Evolutionary conservation across 257 asterid genomes (phyloP).

Genomic region (Buddleja alternifolia): DNA sequence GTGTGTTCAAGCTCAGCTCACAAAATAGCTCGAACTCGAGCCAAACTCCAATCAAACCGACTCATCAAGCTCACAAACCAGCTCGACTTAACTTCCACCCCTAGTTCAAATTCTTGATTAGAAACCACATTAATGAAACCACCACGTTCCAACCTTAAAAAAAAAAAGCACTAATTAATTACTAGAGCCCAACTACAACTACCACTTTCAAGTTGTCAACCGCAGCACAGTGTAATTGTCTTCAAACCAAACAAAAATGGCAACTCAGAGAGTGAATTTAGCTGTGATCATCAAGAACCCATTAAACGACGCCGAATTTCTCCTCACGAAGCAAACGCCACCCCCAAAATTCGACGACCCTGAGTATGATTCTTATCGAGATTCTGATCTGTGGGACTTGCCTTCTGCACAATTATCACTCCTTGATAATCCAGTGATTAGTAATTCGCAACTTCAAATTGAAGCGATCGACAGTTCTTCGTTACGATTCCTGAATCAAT

Average conservation of each 20-base stretch:
- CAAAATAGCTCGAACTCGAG: too few relatives aligned
- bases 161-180: not conserved
- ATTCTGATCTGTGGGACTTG: slow-evolving; percentile 92
- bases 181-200: slow-evolving; percentile 7
- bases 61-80: too few relatives aligned
- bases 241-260: slow-evolving; percentile 42
- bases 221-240: not conserved
- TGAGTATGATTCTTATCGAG: slow-evolving; percentile 73
- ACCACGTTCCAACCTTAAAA: not conserved
- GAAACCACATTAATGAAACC: too few relatives aligned
- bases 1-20: too few relatives aligned
- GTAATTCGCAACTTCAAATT: slow-evolving; percentile 28
- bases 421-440: slow-evolving; percentile 15
- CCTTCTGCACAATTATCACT: slow-evolving; percentile 57
- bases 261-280: slow-evolving; percentile 42
- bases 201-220: not conserved
- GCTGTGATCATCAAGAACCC: slow-evolving; percentile 69
- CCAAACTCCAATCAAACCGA: too few relatives aligned
- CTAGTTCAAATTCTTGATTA: too few relatives aligned
- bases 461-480: slow-evolving; percentile 39
- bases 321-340: slow-evolving; percentile 68
- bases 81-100: too few relatives aligned
- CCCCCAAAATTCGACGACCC: slow-evolving; percentile 79
- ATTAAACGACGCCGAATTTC: slow-evolving; percentile 49
- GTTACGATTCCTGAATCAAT: slow-evolving; percentile 40